phyloP scores from a whole-genome alignment of 371 early-diverging fungal genomes.

The Mucor saturninus region DNA sequence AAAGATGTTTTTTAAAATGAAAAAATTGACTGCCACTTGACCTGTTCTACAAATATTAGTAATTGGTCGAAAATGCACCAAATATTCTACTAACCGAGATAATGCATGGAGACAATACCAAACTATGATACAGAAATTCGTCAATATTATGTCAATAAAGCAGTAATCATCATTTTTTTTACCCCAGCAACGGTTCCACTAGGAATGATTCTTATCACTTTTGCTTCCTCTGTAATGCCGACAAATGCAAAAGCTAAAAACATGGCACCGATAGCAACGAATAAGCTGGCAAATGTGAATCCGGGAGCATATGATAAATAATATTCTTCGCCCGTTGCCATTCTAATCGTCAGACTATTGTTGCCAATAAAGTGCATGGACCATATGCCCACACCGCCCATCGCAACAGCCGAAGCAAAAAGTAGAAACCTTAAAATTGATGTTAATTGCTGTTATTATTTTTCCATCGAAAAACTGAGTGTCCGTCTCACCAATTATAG shows the following conservation, averaged over 20 bases:
- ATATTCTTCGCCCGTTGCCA: conserved; percentile 17
- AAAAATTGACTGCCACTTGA: conserved; percentile 50
- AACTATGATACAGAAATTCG: conserved; percentile 14
- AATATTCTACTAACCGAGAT: conserved; percentile 37
- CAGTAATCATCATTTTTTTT: conserved; percentile 18
- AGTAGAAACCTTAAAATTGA: conserved; percentile 29
- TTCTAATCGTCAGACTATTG: conserved; percentile 38
- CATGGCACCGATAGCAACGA: conserved; percentile 46
- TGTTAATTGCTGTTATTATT: neutral
- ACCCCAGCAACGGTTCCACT: conserved; percentile 53
- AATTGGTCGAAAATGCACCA: neutral
- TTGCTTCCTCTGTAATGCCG: conserved; percentile 46
- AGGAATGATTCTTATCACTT: conserved; percentile 36
- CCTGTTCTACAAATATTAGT: conserved; percentile 22
- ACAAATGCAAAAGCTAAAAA: conserved; percentile 49
- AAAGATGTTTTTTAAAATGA: conserved; percentile 27
- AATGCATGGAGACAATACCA: conserved; percentile 51
- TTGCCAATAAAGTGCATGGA: conserved; percentile 61
- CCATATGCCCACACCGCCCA: conserved; percentile 55
- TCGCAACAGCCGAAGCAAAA: conserved; percentile 38
- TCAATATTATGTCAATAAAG: neutral
- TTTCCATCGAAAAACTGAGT: neutral
- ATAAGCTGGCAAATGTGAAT: conserved; percentile 46
- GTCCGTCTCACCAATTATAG: conserved; percentile 29
- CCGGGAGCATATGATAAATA: conserved; percentile 45